These are phyloP conservation scores for Oryza longistaminata DNA, from an alignment of 176 grass and related monocot species.

Conservation along the genomic window DNA sequence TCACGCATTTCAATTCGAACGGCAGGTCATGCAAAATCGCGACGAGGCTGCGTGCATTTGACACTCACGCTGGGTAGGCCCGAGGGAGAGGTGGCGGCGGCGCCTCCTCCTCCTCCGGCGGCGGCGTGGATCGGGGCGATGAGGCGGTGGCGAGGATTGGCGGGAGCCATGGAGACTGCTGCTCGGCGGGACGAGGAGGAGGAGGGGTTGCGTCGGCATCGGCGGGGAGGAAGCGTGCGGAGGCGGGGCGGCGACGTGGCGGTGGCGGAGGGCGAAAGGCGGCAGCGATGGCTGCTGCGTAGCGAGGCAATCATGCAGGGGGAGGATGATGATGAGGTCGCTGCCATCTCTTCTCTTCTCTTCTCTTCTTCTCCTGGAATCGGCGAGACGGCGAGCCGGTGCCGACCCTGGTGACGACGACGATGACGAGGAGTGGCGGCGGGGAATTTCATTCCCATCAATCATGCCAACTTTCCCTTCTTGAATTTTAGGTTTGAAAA, in stretches of 20 bases:
- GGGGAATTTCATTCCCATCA: too few relatives aligned
- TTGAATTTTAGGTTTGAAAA: too few relatives aligned
- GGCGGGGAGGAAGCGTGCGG: background rate
- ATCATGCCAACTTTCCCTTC: too few relatives aligned
- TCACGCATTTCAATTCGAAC: background rate
- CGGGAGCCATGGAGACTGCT: too few relatives aligned
- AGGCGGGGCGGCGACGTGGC: background rate
- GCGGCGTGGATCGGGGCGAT: constrained; percentile 25
- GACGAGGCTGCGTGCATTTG: background rate
- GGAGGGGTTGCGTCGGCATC: background rate
- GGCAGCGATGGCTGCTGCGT: background rate
- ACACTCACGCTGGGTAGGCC: constrained; percentile 33
- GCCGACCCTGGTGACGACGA: too few relatives aligned
- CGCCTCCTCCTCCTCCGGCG: constrained; percentile 2
- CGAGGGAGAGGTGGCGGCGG: background rate
- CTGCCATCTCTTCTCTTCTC: background rate
- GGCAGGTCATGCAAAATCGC: background rate
- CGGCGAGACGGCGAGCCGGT: too few relatives aligned
- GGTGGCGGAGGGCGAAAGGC: background rate
- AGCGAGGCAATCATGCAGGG: background rate
- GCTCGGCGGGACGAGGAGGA: background rate
- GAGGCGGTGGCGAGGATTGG: constrained; percentile 3
- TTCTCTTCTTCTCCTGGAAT: background rate
- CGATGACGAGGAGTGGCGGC: too few relatives aligned
- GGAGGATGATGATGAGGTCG: background rate